A percentile compares a stretch with the other conserved stretches of the same genome.
Evolutionary conservation across 2,329 filamentous ascomycete species (phyloP).

Genomic region (Colletotrichum musicola): DNA sequence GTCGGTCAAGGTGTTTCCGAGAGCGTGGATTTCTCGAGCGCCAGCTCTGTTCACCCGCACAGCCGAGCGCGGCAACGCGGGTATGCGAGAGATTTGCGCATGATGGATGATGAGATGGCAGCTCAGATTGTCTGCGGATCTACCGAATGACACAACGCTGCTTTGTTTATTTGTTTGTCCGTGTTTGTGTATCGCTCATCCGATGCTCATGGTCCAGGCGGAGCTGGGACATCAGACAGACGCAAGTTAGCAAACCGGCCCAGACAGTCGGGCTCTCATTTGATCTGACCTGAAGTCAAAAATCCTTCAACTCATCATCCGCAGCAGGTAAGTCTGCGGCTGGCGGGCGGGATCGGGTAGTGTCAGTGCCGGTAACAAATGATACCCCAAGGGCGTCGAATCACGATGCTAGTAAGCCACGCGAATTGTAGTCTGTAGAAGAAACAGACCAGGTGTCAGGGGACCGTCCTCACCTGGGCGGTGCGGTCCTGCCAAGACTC

Average conservation of each 20-base stretch:
- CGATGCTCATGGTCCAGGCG: background rate
- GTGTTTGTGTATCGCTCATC: background rate
- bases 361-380: slow-evolving; percentile 14
- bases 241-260: background rate
- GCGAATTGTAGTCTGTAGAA: slow-evolving; percentile 14
- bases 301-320: background rate
- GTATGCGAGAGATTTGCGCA: background rate
- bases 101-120: slow-evolving; percentile 6
- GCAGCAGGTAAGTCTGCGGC: background rate
- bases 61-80: background rate
- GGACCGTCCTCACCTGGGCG: slow-evolving; percentile 22
- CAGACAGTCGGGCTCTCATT: slow-evolving; percentile 22
- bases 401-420: background rate
- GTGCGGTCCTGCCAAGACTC: slow-evolving; percentile 32
- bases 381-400: background rate
- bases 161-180: slow-evolving; percentile 23
- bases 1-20: background rate
- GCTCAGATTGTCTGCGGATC: background rate
- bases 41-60: background rate
- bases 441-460: slow-evolving; percentile 27
- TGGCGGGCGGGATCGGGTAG: background rate
- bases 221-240: slow-evolving; percentile 11
- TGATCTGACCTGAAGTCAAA: slow-evolving; percentile 27
- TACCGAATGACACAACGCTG: background rate
- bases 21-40: background rate